Evolutionary conservation across 2,329 filamentous ascomycete species (phyloP), one percentile per base, ranked within the genome.

Genomic region (Beauveria caledonica): DNA sequence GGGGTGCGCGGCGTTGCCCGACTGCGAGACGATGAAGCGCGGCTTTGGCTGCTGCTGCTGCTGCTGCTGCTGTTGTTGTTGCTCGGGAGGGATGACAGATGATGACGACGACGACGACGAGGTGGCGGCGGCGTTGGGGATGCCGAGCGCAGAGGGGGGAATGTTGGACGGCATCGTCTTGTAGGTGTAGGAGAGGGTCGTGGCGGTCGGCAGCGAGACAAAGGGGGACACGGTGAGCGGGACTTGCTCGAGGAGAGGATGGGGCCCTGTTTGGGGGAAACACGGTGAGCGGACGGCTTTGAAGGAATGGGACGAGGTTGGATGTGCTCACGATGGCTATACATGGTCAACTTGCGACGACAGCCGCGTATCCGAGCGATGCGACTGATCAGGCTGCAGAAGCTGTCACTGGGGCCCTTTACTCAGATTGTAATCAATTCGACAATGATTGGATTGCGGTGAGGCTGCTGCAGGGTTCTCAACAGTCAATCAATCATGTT

Each of bases 111-210:
- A 33, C 4, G 29, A 36, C 11, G 49, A 27, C 5, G 49, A 23
- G 25, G 73, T 69, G 21, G 74, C 70, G 15, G 72, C 33, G 33
- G 33, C 33, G 33, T 36, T 72, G 21, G 71, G 67, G 27, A 76
- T 69, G 60, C 71, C 72, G 23, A 74, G 63, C 27, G 68, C 65
- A 1, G 74, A 73, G 3, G 73, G 68, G 2, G 94, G 93, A 0
- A 97, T 84, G 2, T 91, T 89, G 1, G 91, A 93, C 0, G 93
- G 90, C 70, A 97, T 87, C 11, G 86, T 83, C 71, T 92, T 93
- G 82, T 97, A 97, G 67, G 91, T 96, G 78, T 97, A 97, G 25
- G 94, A 93, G 8, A 99, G 85, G 0, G 92, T 96, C 21, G 92
- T 89, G 27, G 93, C 88, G 33, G 90, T 88, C 11, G 94, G 94